Evolutionary conservation across 1,284 basidiomycete genomes (phyloP), one percentile per base, ranked within the genome.

Genomic region (Cryptococcus maquisensis): DNA sequence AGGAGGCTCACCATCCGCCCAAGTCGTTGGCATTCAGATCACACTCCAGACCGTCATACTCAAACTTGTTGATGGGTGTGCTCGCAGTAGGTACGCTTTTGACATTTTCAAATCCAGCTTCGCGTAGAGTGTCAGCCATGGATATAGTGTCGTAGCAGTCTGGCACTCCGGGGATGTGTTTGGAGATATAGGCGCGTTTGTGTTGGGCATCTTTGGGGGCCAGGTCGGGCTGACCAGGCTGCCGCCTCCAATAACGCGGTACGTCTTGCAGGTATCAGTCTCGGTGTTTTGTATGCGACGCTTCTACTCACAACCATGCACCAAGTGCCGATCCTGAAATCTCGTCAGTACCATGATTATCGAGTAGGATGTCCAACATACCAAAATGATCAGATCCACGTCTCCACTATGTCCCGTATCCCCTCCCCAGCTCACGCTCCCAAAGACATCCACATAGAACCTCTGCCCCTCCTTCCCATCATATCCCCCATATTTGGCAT

Each of bases 21-120:
- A 76, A 63, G 55, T 77, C 75, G 51, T 78, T 78, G 24, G 69
- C 65, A 49, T 72, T 74, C 51, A 77, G 61, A 55, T 77, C 75
- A 37, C 72, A 67, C 26, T 68, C 53, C 24, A 68, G 54, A 9
- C 41, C 39, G 18, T 51, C 58, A 5, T 59, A 48, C 12, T 51
- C 59, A 59, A 75, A 77, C 51, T 77, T 77, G 57, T 74, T 71
- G 42, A 77, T 77, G 1, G 75, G 75, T 0, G 71, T 72, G 16
- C 47, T 66, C 0, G 75, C 74, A 15, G 45, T 47, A 4, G 52
- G 36, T 9, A 75, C 66, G 1, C 65, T 39, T 16, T 63, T 41
- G 4, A 66, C 58, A 0, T 64, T 47, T 0, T 38, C 9, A 54
- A 68, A 64, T 1, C 67, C 66, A 0, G 52, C 51, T 1, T 49